These are phyloP conservation scores for Sphagnum magellanicum DNA, from an alignment of 228 moss, liverwort and hornwort genomes.

Conservation along the genomic window DNA sequence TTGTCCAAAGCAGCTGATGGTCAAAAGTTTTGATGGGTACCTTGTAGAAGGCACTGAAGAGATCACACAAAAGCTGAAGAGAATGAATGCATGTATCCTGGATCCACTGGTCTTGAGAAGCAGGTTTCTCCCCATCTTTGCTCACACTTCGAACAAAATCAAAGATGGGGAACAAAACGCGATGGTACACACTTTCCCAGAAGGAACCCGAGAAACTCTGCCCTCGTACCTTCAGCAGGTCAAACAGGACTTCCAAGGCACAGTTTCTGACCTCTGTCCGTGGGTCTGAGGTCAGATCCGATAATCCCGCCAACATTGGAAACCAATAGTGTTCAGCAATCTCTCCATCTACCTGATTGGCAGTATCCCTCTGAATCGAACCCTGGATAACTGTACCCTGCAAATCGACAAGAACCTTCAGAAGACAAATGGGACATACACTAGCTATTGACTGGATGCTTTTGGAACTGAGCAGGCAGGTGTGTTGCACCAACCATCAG, in stretches of 20 bases:
- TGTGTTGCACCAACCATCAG: too few relatives aligned
- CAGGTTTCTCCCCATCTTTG: conserved; percentile 54
- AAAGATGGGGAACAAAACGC: conserved; percentile 56
- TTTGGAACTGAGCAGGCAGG: too few relatives aligned
- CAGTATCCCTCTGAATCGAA: conserved; percentile 10
- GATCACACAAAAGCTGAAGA: conserved; percentile 47
- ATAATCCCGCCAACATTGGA: conserved; percentile 57
- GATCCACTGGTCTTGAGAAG: conserved; percentile 47
- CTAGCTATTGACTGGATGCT: too few relatives aligned
- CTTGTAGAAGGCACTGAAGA: conserved; percentile 57
- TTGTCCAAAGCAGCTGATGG: not conserved
- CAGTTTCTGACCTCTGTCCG: conserved; percentile 54
- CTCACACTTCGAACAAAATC: conserved; percentile 56
- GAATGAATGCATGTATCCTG: conserved; percentile 58
- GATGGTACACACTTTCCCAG: conserved; percentile 64
- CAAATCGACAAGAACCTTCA: too few relatives aligned
- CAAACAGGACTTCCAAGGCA: conserved; percentile 55
- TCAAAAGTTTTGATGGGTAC: conserved; percentile 7
- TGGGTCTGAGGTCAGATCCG: conserved; percentile 52
- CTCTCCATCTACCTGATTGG: conserved; percentile 18
- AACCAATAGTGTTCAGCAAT: conserved; percentile 63
- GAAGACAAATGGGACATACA: too few relatives aligned
- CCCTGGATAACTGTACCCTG: too few relatives aligned
- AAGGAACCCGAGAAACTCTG: conserved; percentile 49
- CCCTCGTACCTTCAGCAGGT: conserved; percentile 50